Evolutionary conservation across 2,329 filamentous ascomycete species (phyloP), one percentile per base, ranked within the genome.

Genomic region (Stachybotrys echinatus): DNA sequence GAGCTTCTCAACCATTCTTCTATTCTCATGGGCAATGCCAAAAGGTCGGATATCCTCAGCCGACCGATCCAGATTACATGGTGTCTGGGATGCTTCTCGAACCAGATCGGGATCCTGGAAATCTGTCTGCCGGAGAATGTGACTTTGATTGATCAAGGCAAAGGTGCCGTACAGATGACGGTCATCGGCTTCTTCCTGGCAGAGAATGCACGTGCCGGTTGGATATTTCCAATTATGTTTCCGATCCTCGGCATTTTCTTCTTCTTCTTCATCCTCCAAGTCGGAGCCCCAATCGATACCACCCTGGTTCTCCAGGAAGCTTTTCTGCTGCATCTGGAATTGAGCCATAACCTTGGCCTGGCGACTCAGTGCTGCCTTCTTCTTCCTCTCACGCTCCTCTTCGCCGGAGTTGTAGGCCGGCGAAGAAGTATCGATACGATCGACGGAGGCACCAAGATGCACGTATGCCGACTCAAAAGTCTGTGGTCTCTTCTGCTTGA

Each of bases 321-420:
- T 94, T 69, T 95, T 92, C 65, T 97, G 95, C 63, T 99, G 92
- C 64, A 96, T 88, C 65, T 97, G 94, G 70, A 99, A 96, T 63
- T 96, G 91, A 2, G 92, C 94, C 92, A 99, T 96, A 27, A 99
- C 90, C 61, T 84, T 88, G 2, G 92, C 92, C 68, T 97, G 92
- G 20, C 94, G 84, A 59, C 91, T 92, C 39, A 92, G 72, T 1
- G 94, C 94, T 48, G 92, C 89, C 68, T 88, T 88, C 76, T 96
- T 99, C 74, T 92, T 96, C 53, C 83, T 75, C 66, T 92, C 88
- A 17, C 83, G 80, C 61, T 92, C 88, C 56, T 87, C 87, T 52
- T 88, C 85, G 37, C 77, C 82, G 6, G 81, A 76, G 48, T 76
- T 79, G 49, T 75, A 79, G 14, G 88, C 88, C n/a, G 92, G 90